phyloP scores from a whole-genome alignment of 345 rosid species.

The Heritiera fomes region DNA sequence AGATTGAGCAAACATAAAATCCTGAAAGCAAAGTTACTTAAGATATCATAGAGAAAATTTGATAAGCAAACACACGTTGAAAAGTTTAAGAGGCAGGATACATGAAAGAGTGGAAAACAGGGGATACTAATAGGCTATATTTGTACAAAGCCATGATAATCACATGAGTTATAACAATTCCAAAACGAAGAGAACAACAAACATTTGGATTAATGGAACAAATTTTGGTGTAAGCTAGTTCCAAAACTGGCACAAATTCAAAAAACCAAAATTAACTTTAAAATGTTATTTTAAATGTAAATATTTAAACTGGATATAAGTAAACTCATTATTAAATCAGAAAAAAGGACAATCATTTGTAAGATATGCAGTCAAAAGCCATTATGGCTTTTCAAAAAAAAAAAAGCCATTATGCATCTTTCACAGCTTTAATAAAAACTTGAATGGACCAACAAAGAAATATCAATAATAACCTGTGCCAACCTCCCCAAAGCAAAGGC shows the following conservation, averaged over 20 bases:
- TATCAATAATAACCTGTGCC: constrained; percentile 75
- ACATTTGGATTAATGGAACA: background rate
- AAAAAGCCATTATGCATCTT: constrained; percentile 2
- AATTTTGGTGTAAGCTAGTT: background rate
- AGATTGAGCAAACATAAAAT: background rate
- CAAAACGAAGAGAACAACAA: background rate
- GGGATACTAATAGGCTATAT: background rate
- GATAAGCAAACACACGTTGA: background rate
- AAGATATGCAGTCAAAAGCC: constrained; percentile 3
- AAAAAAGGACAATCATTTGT: background rate
- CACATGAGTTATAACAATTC: background rate
- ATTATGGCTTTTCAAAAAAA: background rate
- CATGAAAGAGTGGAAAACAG: background rate
- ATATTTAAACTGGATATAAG: background rate
- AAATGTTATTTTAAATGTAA: background rate
- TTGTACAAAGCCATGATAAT: background rate
- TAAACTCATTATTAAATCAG: background rate
- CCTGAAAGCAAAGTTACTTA: background rate
- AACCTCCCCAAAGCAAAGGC: constrained; percentile 99
- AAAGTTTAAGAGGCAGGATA: background rate
- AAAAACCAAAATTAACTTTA: background rate
- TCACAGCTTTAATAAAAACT: background rate
- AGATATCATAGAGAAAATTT: background rate
- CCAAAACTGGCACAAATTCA: background rate
- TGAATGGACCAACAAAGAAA: background rate